A percentile compares a stretch with the other conserved stretches of the same genome.
Conservation (phyloP, 257 asterid genomes). For the Haberlea rhodopensis region DNA sequence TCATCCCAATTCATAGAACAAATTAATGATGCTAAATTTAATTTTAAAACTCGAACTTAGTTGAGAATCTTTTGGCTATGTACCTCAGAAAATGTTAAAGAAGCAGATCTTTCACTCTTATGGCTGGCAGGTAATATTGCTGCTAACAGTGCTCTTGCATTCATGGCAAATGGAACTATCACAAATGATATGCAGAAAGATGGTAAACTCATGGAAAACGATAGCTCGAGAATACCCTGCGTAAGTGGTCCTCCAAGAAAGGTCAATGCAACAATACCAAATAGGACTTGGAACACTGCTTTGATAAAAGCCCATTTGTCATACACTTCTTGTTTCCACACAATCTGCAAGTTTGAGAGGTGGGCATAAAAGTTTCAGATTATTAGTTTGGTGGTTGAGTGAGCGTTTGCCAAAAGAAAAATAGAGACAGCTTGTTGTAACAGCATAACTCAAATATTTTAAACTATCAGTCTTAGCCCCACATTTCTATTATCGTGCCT, state of each 20-base stretch:
- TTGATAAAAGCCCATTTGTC: slow-evolving; percentile 29
- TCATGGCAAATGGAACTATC: slow-evolving; percentile 50
- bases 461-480: neutral
- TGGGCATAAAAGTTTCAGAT: neutral
- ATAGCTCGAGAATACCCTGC: slow-evolving; percentile 38
- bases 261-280: slow-evolving; percentile 46
- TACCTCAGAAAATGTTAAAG: slow-evolving; percentile 79
- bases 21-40: neutral
- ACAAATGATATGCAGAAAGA: slow-evolving; percentile 59
- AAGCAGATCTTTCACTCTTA: slow-evolving; percentile 46
- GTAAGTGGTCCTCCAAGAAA: slow-evolving; percentile 54
- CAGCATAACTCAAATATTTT: too few relatives aligned
- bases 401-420: neutral
- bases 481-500: neutral
- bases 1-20: neutral
- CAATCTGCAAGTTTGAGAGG: slow-evolving; percentile 29
- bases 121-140: slow-evolving; percentile 56
- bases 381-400: too few relatives aligned
- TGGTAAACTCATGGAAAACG: slow-evolving; percentile 40
- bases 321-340: slow-evolving; percentile 31
- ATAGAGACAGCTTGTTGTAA: neutral
- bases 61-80: neutral
- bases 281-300: slow-evolving; percentile 37
- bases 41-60: neutral
- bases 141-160: slow-evolving; percentile 42